These are phyloP conservation scores for Macrotyloma uniflorum DNA, from an alignment of 306 rosid genomes.

Conservation along the genomic window DNA sequence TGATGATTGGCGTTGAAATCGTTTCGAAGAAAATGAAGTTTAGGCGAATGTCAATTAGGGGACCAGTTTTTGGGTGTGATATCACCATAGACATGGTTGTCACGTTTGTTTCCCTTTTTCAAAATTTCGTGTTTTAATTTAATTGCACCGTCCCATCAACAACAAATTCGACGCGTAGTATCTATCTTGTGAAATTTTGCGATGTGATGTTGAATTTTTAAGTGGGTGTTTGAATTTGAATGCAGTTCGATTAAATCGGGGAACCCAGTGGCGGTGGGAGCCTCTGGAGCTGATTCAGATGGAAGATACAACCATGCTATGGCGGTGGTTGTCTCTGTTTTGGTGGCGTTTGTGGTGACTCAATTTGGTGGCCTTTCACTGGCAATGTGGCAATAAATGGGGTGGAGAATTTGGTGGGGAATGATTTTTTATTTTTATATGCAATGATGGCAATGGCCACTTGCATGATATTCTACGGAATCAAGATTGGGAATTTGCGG, in stretches of 20 bases:
- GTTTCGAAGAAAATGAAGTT: neutral
- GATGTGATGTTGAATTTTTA: neutral
- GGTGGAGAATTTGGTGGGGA: conserved; percentile 27
- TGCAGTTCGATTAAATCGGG: conserved; percentile 78
- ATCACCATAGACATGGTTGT: conserved; percentile 22
- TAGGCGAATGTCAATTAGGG: conserved; percentile 21
- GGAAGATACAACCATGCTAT: neutral
- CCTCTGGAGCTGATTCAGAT: conserved; percentile 35
- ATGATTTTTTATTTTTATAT: neutral
- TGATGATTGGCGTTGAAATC: neutral
- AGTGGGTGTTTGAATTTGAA: conserved; percentile 26
- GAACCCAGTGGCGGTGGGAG: conserved; percentile 49
- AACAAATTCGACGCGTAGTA: neutral
- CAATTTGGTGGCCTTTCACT: conserved; percentile 9
- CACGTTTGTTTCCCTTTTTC: neutral
- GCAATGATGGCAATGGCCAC: neutral
- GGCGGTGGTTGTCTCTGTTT: neutral
- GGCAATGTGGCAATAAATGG: neutral
- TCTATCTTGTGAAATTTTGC: neutral
- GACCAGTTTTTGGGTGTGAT: conserved; percentile 33
- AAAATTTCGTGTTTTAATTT: neutral
- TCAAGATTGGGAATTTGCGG: conserved; percentile 20
- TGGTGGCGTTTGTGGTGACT: conserved; percentile 30
- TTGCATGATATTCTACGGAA: conserved; percentile 11
- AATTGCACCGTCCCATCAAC: conserved; percentile 37